Evolutionary conservation across 192 early-diverging fungal species (phyloP).

Genomic region (Entophlyctis luteolus): DNA sequence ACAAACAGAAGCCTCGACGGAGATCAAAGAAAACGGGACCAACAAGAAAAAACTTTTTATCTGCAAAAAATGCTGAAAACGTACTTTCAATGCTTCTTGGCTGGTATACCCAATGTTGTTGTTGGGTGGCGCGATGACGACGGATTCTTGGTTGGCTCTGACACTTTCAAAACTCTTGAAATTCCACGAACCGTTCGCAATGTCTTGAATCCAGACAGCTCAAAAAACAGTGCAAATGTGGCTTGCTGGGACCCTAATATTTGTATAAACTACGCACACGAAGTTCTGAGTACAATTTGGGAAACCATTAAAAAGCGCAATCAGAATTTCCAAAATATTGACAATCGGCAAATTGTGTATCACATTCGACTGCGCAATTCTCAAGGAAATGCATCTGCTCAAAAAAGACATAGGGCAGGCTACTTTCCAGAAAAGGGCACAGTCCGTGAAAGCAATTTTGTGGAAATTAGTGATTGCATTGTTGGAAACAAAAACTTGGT

Average conservation of each 20-base stretch:
- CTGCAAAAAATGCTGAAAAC: conserved; percentile 82
- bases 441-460: neutral
- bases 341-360: neutral
- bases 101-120: conserved; percentile 77
- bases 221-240: neutral
- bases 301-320: conserved; percentile 26
- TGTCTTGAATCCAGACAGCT: conserved; percentile 41
- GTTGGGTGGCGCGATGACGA: conserved; percentile 81
- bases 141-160: conserved; percentile 52
- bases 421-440: neutral
- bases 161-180: conserved; percentile 71
- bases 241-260: conserved; percentile 70
- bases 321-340: conserved; percentile 8
- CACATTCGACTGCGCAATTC: neutral
- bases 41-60: conserved; percentile 58
- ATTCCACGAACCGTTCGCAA: conserved; percentile 75
- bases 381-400: neutral
- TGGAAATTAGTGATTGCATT: conserved; percentile 4
- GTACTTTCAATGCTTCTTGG: conserved; percentile 91
- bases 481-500: conserved; percentile 1
- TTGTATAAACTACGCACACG: conserved; percentile 80
- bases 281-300: conserved; percentile 46
- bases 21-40: too few relatives aligned
- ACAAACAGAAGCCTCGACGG: conserved; percentile 65
- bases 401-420: neutral